phyloP scores from a whole-genome alignment of 2,329 filamentous ascomycete species.

The Fusarium tuaranense region DNA sequence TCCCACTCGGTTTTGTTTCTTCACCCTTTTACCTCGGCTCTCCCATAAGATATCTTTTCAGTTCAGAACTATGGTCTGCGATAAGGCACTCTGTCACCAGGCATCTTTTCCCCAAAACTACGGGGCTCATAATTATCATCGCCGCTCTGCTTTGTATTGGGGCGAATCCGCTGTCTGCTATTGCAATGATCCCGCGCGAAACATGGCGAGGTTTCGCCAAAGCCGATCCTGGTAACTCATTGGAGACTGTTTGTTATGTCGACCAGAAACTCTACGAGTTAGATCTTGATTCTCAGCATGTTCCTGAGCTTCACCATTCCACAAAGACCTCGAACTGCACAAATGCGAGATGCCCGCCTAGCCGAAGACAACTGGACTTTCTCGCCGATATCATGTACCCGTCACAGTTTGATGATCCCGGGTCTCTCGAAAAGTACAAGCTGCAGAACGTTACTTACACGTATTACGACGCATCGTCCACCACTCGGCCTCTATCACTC shows the following conservation, averaged over 20 bases:
- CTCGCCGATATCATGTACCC: neutral
- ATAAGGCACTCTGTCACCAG: neutral
- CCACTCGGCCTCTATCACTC: neutral
- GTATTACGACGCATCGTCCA: neutral
- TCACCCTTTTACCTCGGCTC: slow-evolving; percentile 8
- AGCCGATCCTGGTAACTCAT: neutral
- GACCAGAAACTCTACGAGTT: neutral
- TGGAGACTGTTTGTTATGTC: neutral
- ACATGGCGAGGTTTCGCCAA: neutral
- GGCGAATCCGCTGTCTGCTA: slow-evolving; percentile 12
- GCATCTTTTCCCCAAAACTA: neutral
- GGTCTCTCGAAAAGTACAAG: neutral
- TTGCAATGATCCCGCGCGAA: slow-evolving; percentile 18
- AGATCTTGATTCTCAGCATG: neutral
- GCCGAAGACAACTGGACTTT: neutral
- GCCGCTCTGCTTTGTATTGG: neutral
- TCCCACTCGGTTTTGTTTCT: slow-evolving; percentile 10
- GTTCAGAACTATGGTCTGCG: slow-evolving; percentile 4
- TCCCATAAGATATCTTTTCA: slow-evolving; percentile 5
- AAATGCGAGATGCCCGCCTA: neutral
- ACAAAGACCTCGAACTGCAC: neutral
- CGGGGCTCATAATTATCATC: neutral
- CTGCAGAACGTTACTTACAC: neutral
- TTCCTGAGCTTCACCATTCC: neutral
- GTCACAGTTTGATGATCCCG: neutral